Conservation (phyloP, 345 rosid species). For the Passiflora organensis region DNA sequence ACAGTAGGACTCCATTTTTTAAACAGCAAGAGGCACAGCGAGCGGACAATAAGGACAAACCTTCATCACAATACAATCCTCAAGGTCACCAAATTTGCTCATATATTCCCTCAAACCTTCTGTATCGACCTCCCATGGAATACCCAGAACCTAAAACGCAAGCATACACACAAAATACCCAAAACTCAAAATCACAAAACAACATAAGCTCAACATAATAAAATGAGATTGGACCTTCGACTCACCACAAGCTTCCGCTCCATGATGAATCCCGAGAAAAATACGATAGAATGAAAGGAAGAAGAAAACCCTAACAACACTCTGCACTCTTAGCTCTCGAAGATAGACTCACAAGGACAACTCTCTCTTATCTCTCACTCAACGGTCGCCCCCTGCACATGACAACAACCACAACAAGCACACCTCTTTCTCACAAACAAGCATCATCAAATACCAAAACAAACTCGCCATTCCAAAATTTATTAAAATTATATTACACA, state of each 20-base stretch:
- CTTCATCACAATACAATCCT: constrained; percentile 99
- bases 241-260: constrained; percentile 86
- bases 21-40: background rate
- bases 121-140: constrained; percentile 95
- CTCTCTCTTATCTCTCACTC: constrained; percentile 56
- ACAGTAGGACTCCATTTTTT: background rate
- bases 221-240: background rate
- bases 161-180: background rate
- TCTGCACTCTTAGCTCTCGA: constrained; percentile 19
- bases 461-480: constrained; percentile 34
- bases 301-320: constrained; percentile 42
- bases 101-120: constrained; percentile 88
- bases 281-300: background rate
- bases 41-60: constrained; percentile 26
- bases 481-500: background rate
- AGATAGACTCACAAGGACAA: constrained; percentile 14
- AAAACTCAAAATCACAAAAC: background rate
- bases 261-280: constrained; percentile 31
- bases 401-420: constrained; percentile 35
- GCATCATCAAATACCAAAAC: constrained; percentile 49
- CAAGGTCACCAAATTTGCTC: constrained; percentile 88
- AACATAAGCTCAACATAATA: background rate
- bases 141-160: constrained; percentile 69
- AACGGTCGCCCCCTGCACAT: constrained; percentile 57
- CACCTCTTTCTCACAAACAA: constrained; percentile 78